phyloP scores from a whole-genome alignment of 148 eudicot genomes.

The Diospyros lotus region DNA sequence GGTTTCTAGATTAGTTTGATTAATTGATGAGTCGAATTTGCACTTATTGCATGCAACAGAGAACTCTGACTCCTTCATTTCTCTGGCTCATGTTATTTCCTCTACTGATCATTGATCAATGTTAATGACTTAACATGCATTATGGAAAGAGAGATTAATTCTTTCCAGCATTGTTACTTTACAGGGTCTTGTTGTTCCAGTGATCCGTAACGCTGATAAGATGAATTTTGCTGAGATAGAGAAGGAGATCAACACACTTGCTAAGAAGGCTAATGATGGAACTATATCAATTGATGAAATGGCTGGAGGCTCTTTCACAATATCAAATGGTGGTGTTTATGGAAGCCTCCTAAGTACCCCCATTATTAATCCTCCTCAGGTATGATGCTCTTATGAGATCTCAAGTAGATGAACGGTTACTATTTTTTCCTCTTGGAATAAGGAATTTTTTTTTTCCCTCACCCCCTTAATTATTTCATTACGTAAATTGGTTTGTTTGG shows the following conservation, averaged over 20 bases:
- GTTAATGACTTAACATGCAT: not conserved
- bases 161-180: not conserved
- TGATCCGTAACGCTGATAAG: conserved; percentile 67
- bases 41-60: not conserved
- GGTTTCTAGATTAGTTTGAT: not conserved
- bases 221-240: conserved; percentile 97
- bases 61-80: not conserved
- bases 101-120: not conserved
- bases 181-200: conserved; percentile 96
- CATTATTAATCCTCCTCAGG: conserved; percentile 98
- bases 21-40: not conserved
- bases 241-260: conserved; percentile 75
- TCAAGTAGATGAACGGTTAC: not conserved
- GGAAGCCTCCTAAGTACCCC: conserved; percentile 98
- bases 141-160: too few relatives aligned
- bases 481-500: not conserved
- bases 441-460: not conserved
- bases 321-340: conserved; percentile 96
- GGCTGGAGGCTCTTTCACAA: conserved; percentile 94
- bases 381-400: conserved; percentile 12
- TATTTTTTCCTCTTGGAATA: not conserved
- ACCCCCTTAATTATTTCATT: not conserved
- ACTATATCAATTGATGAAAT: conserved; percentile 90
- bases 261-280: conserved; percentile 80
- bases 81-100: not conserved